Evolutionary conservation across 2,329 filamentous ascomycete genomes (phyloP).

Genomic region (Neocucurbitaria cava): DNA sequence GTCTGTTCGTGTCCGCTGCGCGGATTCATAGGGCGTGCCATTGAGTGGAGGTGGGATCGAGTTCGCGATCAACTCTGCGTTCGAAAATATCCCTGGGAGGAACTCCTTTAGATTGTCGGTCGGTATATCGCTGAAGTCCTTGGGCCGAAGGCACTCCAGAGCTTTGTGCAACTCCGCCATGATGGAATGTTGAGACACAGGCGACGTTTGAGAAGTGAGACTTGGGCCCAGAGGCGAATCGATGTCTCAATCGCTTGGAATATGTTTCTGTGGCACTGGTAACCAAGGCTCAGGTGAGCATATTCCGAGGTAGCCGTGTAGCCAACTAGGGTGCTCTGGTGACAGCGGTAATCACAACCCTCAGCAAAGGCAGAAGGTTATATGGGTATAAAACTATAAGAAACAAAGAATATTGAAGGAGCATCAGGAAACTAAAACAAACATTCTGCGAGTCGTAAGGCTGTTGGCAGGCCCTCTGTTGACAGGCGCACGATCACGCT

Average conservation of each 20-base stretch:
- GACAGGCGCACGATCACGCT: background rate
- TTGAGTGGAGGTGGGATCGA: slow-evolving; percentile 71
- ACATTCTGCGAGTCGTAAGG: slow-evolving; percentile 4
- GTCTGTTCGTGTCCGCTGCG: slow-evolving; percentile 64
- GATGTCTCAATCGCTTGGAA: background rate
- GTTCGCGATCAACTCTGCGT: slow-evolving; percentile 75
- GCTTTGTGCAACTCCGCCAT: slow-evolving; percentile 54
- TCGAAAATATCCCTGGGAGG: slow-evolving; percentile 51
- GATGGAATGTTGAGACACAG: slow-evolving; percentile 4
- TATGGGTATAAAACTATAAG: background rate
- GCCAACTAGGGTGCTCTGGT: slow-evolving; percentile 15
- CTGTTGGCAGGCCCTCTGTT: background rate
- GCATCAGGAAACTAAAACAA: background rate
- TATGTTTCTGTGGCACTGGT: background rate
- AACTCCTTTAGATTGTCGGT: slow-evolving; percentile 50
- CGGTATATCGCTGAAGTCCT: slow-evolving; percentile 55
- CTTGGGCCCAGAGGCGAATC: background rate
- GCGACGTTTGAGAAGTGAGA: background rate
- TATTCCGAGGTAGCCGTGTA: slow-evolving; percentile 22
- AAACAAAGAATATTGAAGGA: background rate
- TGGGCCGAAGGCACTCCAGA: slow-evolving; percentile 52
- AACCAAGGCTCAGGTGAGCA: slow-evolving; percentile 2
- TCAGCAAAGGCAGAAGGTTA: background rate
- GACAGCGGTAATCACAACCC: slow-evolving; percentile 21
- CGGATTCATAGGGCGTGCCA: slow-evolving; percentile 53